Base-by-base conservation (phyloP, 495 filamentous ascomycete genomes). In the Wilcoxina mikolae region DNA sequence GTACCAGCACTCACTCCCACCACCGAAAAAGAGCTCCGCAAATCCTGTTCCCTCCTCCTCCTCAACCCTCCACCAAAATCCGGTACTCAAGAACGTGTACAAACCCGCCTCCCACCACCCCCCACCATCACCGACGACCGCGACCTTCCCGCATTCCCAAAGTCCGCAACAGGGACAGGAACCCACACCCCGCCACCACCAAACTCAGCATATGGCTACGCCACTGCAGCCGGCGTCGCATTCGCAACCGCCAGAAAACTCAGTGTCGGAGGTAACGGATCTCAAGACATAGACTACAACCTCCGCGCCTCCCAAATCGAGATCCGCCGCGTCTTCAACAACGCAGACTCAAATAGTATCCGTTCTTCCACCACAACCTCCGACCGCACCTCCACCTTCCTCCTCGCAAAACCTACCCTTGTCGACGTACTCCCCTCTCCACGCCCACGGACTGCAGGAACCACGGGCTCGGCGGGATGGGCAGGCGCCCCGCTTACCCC, bases 11-110 rank as follows among this genome's bases (percentile, higher is more conserved):
- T 52, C 17, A 27, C 17, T 9, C 49, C 49, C 10, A 22, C 28
- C 7, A 52, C 49, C 28, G 49, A 52, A 41, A 23, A 22, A 10
- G 49, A 52, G n/a, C 49, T 52, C 49, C 49, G 49, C 28, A 52
- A 38, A 41, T 52, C 49, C 28, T 52, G 49, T 26, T 52, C 49
- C 1, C 49, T 52, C 10, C 31, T 52, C 10, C 20, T 52, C 11
- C 24, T 49, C 10, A 49, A 49, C 46, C 46, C 39, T 43, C 39
- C 39, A 18, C 39, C 7, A 10, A 9, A 20, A 9, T 9, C 39
- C 10, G n/a, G 15, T 15, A 29, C 46, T 28, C 24, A 12, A 24
- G 43, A 17, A 20, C n/a, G 43, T 24, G 43, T 46, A 7, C 43
- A 24, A 11, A 18, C 43, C 43, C 15, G 23, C 23, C n/a, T 24